phyloP scores from a whole-genome alignment of 1,284 basidiomycete genomes.

The Dichomitus squalens region DNA sequence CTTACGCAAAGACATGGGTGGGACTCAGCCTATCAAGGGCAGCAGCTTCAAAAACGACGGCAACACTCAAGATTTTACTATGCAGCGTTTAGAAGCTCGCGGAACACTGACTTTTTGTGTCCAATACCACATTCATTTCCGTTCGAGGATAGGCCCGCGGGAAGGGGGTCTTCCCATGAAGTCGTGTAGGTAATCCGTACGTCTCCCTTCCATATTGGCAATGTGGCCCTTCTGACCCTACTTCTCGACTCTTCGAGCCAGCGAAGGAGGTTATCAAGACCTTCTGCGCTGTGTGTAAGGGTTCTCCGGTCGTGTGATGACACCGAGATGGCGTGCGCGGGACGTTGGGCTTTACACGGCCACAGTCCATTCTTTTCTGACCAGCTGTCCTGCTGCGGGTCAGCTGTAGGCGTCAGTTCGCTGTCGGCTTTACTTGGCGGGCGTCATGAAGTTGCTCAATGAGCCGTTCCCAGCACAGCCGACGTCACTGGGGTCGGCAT shows the following conservation, averaged over 20 bases:
- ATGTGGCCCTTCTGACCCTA: background rate
- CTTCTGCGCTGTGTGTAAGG: background rate
- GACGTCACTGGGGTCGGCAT: background rate
- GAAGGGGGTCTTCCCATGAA: conserved; percentile 2
- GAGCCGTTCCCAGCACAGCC: background rate
- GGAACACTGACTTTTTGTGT: background rate
- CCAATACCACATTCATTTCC: conserved; percentile 12
- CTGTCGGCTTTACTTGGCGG: background rate
- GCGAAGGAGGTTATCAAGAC: background rate
- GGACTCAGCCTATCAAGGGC: too few relatives aligned
- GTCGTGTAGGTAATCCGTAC: conserved; percentile 9
- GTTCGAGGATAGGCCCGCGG: background rate
- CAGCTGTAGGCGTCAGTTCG: background rate
- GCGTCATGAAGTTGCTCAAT: background rate
- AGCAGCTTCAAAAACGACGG: too few relatives aligned
- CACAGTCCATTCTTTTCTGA: background rate
- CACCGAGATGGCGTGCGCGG: background rate
- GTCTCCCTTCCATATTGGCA: background rate
- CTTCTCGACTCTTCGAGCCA: conserved; percentile 11
- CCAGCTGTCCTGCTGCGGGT: background rate
- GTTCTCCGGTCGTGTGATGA: conserved; percentile 9
- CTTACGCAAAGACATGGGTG: too few relatives aligned
- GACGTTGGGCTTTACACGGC: background rate
- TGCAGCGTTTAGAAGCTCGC: too few relatives aligned
- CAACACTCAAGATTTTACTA: too few relatives aligned